These are phyloP conservation scores for Alternaria arbusti DNA, from an alignment of 2,329 filamentous ascomycete species.

Conservation along the genomic window DNA sequence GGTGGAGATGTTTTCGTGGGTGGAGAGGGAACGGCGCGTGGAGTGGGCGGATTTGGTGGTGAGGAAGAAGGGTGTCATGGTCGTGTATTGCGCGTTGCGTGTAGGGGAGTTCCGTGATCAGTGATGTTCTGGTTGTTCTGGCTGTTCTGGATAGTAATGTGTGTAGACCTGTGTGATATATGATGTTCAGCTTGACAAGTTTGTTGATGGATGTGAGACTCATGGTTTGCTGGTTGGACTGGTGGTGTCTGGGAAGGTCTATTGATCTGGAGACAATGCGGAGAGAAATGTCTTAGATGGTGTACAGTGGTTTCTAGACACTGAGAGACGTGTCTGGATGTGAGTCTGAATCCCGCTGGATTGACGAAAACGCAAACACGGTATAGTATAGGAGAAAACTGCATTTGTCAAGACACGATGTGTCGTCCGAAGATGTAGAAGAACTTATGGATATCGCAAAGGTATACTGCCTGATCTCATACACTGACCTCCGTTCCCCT, in stretches of 20 bases:
- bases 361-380: background rate
- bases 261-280: background rate
- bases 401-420: too few species aligned
- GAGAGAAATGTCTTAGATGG: background rate
- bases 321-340: background rate
- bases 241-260: background rate
- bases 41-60: background rate
- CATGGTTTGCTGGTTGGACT: background rate
- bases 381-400: too few species aligned
- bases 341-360: accelerated
- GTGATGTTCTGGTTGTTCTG: too few species aligned
- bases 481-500: background rate
- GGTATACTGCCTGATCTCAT: background rate
- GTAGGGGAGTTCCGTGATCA: too few species aligned
- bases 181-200: background rate
- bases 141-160: background rate
- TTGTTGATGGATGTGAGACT: background rate
- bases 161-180: background rate
- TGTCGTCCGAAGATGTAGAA: background rate
- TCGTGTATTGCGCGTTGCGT: background rate
- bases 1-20: background rate
- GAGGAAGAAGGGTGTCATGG: background rate
- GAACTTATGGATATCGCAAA: background rate
- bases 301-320: background rate
- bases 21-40: background rate